Evolutionary conservation across 768 basidiomycete genomes (phyloP).

Genomic region (Lactarius tabidus): DNA sequence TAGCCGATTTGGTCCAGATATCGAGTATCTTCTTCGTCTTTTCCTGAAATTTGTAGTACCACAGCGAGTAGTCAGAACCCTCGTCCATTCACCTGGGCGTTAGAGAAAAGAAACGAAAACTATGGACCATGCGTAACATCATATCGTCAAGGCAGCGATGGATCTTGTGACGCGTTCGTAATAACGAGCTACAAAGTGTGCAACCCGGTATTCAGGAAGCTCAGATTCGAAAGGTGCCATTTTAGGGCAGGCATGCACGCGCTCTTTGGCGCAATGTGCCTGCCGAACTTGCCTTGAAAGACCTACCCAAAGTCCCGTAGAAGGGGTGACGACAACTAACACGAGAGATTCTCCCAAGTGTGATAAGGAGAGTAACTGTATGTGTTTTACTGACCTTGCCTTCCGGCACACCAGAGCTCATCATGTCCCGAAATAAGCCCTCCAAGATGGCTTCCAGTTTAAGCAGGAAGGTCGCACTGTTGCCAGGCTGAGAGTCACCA

Average conservation of each 20-base stretch:
- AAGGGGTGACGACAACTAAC: constrained; percentile 15
- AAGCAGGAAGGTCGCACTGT: constrained; percentile 76
- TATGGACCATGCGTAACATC: constrained; percentile 27
- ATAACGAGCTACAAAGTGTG: constrained; percentile 25
- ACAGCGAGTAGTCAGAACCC: constrained; percentile 25
- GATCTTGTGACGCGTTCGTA: constrained; percentile 22
- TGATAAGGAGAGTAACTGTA: constrained; percentile 20
- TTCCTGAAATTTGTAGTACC: constrained; percentile 61
- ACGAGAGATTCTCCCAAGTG: constrained; percentile 16
- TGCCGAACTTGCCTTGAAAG: constrained; percentile 13
- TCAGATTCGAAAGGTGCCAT: constrained; percentile 15
- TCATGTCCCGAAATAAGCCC: constrained; percentile 83
- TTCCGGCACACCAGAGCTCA: constrained; percentile 58
- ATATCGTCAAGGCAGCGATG: constrained; percentile 33
- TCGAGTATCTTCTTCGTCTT: constrained; percentile 96
- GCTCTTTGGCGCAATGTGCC: constrained; percentile 12
- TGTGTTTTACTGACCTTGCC: constrained; percentile 70
- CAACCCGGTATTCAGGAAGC: constrained; percentile 17
- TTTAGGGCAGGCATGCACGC: constrained; percentile 9
- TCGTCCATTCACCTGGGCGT: constrained; percentile 40
- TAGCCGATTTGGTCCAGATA: constrained; percentile 91
- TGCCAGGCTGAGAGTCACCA: constrained; percentile 58
- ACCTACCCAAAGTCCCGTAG: constrained; percentile 18
- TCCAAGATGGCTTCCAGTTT: constrained; percentile 91
- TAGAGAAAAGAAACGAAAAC: constrained; percentile 32